Base-by-base conservation (phyloP, 306 rosid species). In the Vachellia collinsii region DNA sequence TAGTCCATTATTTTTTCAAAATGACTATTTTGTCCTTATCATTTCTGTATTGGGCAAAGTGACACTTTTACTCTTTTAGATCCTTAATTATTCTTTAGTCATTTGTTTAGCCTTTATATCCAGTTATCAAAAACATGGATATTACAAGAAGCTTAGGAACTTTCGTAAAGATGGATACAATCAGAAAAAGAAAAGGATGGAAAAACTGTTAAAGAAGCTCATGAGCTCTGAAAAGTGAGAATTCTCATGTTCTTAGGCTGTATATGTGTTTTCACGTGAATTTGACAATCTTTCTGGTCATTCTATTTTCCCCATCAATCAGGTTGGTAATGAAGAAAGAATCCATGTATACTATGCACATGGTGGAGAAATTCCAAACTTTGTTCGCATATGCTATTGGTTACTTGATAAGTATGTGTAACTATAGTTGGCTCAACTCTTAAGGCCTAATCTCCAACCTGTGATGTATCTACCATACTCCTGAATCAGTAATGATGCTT, bases 101-200 rank as follows among this genome's bases (percentile, higher is more conserved):
- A n/a, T n/a, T n/a, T n/a, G n/a, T n/a, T n/a, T n/a, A n/a, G n/a
- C n/a, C n/a, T n/a, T n/a, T n/a, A n/a, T n/a, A n/a, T n/a, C n/a
- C n/a, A n/a, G n/a, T n/a, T n/a, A n/a, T n/a, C n/a, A n/a, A n/a
- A n/a, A n/a, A n/a, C n/a, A n/a, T n/a, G n/a, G n/a, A n/a, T n/a
- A n/a, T n/a, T n/a, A n/a, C n/a, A 96, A 92, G 89, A 89, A 82
- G 97, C 98, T 92, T 65, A 88, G 99, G 84, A 90, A 93, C 90
- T 96, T 96, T 82, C 86, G 98, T 70, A 93, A 93, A 82, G 98
- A 96, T 79, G 99, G 98, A 38, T 93, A 93, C 88, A 93, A 90
- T 86, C 92, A 98, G 99, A 96, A 93, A 88, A 93, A 96, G 94
- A 96, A 96, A 96, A 89, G 68, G 98, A 93, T 69, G 98, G 98